Conservation (phyloP, 2,329 filamentous ascomycete genomes). For the Calonectria multiphialidica region DNA sequence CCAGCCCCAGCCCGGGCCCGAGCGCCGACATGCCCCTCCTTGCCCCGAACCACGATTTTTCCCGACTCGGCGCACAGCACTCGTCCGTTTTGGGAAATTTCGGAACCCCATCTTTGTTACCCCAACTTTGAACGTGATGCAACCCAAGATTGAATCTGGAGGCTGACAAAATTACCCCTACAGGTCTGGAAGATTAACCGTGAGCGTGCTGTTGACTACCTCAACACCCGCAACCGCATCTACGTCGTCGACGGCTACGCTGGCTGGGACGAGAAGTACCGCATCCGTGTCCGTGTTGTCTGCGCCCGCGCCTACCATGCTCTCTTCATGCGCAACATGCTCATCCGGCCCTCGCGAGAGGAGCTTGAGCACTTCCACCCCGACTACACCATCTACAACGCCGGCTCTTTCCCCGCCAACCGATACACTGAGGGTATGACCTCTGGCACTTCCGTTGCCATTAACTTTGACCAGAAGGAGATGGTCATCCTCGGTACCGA, state of each 20-base stretch:
- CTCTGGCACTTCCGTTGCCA: constrained; percentile 95
- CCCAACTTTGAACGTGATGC: constrained; percentile 12
- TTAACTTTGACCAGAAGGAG: constrained; percentile 99
- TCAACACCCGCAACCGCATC: constrained; percentile 98
- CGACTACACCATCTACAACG: constrained; percentile 99
- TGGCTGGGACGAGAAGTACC: constrained; percentile 98
- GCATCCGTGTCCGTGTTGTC: constrained; percentile 96
- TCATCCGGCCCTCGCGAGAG: constrained; percentile 91
- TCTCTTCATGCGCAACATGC: constrained; percentile 99
- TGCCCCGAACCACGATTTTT: constrained; percentile 38
- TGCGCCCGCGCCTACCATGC: constrained; percentile 99
- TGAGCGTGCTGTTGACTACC: constrained; percentile 97
- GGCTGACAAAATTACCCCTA: constrained; percentile 42
- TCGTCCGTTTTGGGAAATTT: constrained; percentile 27
- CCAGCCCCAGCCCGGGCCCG: constrained; percentile 29
- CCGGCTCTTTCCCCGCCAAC: constrained; percentile 98
- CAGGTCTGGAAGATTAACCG: constrained; percentile 99
- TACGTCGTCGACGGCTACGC: constrained; percentile 98
- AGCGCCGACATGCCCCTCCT: constrained; percentile 38
- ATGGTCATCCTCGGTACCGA: constrained; percentile 99
- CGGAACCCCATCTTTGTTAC: constrained; percentile 18
- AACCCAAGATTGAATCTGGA: constrained; percentile 9
- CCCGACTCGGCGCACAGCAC: constrained; percentile 31
- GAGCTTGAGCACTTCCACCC: constrained; percentile 98
- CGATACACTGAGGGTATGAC: constrained; percentile 99